Percentiles rank a stretch among this genome's conserved stretches.
Conservation (phyloP, 2,329 filamentous ascomycete species). For the Zelopaecilomyces penicillatus region DNA sequence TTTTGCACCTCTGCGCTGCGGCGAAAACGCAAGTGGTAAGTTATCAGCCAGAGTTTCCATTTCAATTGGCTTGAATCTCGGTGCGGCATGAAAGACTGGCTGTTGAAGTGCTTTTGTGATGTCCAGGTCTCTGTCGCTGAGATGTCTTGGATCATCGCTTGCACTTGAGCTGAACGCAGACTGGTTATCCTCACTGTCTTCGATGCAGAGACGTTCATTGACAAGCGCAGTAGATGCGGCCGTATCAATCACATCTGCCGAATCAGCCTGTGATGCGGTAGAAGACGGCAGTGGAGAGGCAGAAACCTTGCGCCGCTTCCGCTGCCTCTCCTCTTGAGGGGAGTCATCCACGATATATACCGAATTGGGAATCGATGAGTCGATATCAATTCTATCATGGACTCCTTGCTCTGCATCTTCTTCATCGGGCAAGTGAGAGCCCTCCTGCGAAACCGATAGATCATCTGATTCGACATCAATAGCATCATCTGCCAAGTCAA, state of each 20-base stretch:
- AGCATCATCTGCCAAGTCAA: conserved; percentile 14
- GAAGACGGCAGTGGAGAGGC: conserved; percentile 17
- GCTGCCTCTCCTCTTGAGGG: conserved; percentile 11
- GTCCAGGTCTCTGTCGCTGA: no score
- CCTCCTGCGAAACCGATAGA: conserved; percentile 11
- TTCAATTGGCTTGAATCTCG: conserved; percentile 30
- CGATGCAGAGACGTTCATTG: not conserved
- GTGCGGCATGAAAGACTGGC: conserved; percentile 30
- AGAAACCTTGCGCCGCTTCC: conserved; percentile 21
- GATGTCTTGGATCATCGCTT: no score
- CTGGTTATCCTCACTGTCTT: not conserved
- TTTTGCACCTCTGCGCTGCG: conserved; percentile 26
- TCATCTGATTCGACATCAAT: conserved; percentile 22
- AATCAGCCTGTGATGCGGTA: conserved; percentile 1
- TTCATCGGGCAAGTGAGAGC: not conserved
- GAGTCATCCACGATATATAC: not conserved
- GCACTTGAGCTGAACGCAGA: no score
- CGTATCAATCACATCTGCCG: not conserved
- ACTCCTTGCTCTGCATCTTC: not conserved
- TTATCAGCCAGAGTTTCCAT: conserved; percentile 13
- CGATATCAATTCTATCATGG: not conserved
- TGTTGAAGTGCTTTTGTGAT: conserved; percentile 16
- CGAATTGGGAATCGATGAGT: not conserved
- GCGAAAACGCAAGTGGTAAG: conserved; percentile 25
- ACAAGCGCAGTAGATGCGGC: not conserved